Conservation (phyloP, 2,329 filamentous ascomycete species). For the Domatiomyces globalis region DNA sequence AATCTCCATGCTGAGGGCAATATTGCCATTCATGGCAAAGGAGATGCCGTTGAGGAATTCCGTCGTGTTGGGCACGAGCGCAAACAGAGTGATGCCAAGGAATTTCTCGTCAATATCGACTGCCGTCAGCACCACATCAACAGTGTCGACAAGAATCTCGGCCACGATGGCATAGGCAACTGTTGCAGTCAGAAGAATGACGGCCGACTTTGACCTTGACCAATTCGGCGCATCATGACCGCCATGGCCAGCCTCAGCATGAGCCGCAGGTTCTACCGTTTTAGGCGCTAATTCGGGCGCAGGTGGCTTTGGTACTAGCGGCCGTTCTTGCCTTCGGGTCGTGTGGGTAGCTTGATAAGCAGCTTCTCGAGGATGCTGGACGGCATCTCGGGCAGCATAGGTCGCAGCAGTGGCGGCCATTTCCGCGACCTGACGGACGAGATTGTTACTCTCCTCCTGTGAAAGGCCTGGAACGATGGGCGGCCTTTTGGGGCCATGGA, state of each 20-base stretch:
- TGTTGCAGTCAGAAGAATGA: constrained; percentile 80
- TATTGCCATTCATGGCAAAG: constrained; percentile 99
- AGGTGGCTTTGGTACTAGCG: background rate
- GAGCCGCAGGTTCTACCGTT: constrained; percentile 2
- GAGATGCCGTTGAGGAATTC: constrained; percentile 98
- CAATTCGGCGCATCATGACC: constrained; percentile 98
- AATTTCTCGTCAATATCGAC: constrained; percentile 95
- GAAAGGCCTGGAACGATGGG: constrained; percentile 52
- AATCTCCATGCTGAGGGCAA: constrained; percentile 97
- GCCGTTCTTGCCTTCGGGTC: background rate
- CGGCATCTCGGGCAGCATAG: constrained; percentile 67
- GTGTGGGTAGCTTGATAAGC: constrained; percentile 28
- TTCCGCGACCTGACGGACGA: constrained; percentile 80
- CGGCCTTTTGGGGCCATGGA: constrained; percentile 23
- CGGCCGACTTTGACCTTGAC: constrained; percentile 77
- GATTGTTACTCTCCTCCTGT: constrained; percentile 63
- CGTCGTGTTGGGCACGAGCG: constrained; percentile 92
- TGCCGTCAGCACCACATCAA: constrained; percentile 85
- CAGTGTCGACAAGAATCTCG: constrained; percentile 90
- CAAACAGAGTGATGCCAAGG: constrained; percentile 88
- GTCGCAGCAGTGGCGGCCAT: constrained; percentile 84
- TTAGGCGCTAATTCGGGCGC: background rate
- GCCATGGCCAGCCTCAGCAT: constrained; percentile 38
- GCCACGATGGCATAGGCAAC: constrained; percentile 92
- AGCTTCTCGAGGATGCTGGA: constrained; percentile 38